Evolutionary conservation across 1,284 basidiomycete species (phyloP), one percentile per base, ranked within the genome.

Genomic region (Kalmanozyma brasiliensis): DNA sequence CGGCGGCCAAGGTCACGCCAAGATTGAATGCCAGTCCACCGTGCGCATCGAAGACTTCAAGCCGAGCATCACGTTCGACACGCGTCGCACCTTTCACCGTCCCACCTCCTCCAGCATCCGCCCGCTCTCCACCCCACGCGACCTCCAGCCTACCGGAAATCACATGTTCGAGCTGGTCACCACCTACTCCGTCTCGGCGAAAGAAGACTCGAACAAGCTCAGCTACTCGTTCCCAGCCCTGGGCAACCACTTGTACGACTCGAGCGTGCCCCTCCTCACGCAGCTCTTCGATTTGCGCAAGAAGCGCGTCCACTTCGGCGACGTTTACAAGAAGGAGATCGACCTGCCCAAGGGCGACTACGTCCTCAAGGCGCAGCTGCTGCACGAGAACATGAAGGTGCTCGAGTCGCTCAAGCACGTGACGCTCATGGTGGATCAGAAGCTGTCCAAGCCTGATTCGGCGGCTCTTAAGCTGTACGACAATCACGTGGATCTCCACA

Each of bases 311-410:
- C 57, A 73, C 42, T 82, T 80, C 52, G 77, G 75, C 37, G 81
- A 82, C 34, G 79, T 83, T n/a, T 83, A 83, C 58, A 65, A 77
- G 17, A 82, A 83, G 58, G 74, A 78, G 46, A 56, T 81, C 36
- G 64, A 76, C 9, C 59, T 83, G 49, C 45, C 55, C 41, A 81
- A 80, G 55, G 82, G 82, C 11, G 80, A 82, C 11, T 83, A 82
- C 55, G 76, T 75, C 42, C 49, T 82, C 34, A 67, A 75, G 52
- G 73, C 79, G 8, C 77, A 82, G 42, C 46, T 82, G 20, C 53
- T 82, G 40, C 63, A 80, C 47, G 69, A 74, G 40, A 69, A 59
- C 47, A 60, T 75, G 42, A 69, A 71, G 29, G 76, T 81, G 52
- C 73, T 82, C 14, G 77, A 82, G 26, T 44, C 52, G 38, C 73